A percentile compares a stretch with the other conserved stretches of the same genome.
Conservation (phyloP, 768 basidiomycete genomes). For the Russula emetica region DNA sequence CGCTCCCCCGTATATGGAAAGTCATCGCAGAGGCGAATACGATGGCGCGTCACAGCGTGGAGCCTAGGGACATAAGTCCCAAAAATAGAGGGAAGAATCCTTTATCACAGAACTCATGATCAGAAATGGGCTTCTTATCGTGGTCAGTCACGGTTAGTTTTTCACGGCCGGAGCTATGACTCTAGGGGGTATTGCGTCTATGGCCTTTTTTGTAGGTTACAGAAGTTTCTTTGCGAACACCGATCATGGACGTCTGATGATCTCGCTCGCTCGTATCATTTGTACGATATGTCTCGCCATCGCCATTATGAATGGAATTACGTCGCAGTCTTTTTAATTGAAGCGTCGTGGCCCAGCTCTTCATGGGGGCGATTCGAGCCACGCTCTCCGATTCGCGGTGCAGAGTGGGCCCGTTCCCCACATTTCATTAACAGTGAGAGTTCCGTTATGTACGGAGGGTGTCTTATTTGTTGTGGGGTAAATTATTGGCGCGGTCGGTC, state of each 20-base stretch:
- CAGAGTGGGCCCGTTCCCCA: not conserved
- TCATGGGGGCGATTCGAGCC: not conserved
- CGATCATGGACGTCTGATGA: constrained; percentile 18
- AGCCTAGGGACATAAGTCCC: not conserved
- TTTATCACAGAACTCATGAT: not conserved
- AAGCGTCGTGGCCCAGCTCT: not conserved
- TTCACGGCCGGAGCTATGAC: constrained; percentile 1
- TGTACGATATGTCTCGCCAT: constrained; percentile 20
- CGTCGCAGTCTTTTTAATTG: not conserved
- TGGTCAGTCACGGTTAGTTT: not conserved
- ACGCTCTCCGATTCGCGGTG: constrained; percentile 3
- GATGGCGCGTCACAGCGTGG: constrained; percentile 1
- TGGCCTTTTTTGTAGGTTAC: constrained; percentile 2
- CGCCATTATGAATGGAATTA: constrained; percentile 1
- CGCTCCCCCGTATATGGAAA: constrained; percentile 8
- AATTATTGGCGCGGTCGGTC: not conserved
- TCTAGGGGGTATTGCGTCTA: not conserved
- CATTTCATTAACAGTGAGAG: not conserved
- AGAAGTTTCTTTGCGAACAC: not conserved
- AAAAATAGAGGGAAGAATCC: too few relatives aligned
- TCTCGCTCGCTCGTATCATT: constrained; percentile 1
- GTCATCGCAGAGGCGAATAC: constrained; percentile 13
- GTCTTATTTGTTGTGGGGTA: not conserved
- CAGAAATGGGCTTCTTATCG: constrained; percentile 1
- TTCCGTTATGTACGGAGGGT: not conserved